These are phyloP conservation scores for Penicillium ochrochloron DNA, from an alignment of 495 filamentous ascomycete species.

Conservation along the genomic window DNA sequence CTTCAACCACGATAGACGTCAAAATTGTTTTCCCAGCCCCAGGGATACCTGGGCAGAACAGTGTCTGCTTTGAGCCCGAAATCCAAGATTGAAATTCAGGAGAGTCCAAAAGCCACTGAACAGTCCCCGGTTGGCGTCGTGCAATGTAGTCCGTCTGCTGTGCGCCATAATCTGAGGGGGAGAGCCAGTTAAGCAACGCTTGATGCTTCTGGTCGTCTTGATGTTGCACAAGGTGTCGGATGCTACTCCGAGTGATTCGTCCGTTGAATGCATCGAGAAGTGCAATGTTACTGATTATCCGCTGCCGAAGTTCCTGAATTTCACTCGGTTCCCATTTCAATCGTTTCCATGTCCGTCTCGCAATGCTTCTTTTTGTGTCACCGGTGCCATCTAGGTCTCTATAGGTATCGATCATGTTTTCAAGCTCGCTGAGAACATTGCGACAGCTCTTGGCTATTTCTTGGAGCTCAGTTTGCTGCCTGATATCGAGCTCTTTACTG, in stretches of 20 bases:
- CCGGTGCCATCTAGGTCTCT: neutral
- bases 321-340: slow-evolving; percentile 1
- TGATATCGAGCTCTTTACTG: neutral
- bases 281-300: slow-evolving; percentile 2
- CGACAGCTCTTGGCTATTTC: neutral
- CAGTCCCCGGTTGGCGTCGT: neutral
- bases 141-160: neutral
- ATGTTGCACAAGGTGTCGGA: neutral
- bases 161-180: neutral
- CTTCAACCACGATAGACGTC: neutral
- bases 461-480: neutral
- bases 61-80: neutral
- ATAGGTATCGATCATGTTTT: neutral
- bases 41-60: neutral
- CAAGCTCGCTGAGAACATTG: neutral
- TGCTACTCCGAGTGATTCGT: neutral
- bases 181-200: neutral
- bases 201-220: neutral
- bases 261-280: neutral
- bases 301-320: neutral
- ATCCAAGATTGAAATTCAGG: neutral
- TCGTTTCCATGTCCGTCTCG: neutral
- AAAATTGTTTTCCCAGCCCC: neutral
- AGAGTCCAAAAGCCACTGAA: neutral
- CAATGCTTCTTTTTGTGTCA: neutral